Conservation (phyloP, 148 eudicot genomes). For the Talinum fruticosum region DNA sequence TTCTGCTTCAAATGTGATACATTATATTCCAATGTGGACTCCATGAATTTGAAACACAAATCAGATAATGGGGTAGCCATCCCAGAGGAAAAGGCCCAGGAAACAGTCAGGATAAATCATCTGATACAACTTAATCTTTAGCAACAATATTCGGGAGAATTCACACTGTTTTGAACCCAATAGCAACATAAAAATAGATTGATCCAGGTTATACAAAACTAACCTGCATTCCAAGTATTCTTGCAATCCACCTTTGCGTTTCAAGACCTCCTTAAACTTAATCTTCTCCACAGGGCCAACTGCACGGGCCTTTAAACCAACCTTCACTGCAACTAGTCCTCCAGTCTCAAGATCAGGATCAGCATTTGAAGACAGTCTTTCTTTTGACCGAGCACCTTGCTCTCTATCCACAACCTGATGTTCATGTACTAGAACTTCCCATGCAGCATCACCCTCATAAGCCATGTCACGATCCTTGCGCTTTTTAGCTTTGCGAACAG, state of each 20-base stretch:
- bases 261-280: conserved; percentile 82
- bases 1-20: not conserved
- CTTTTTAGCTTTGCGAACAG: conserved; percentile 61
- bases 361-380: conserved; percentile 31
- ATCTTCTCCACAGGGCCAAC: conserved; percentile 79
- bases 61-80: not conserved
- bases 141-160: not conserved
- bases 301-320: conserved; percentile 78
- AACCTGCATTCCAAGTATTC: conserved; percentile 93
- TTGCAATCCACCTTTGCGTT: conserved; percentile 84
- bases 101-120: conserved; percentile 1
- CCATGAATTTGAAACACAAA: not conserved
- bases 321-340: conserved; percentile 74
- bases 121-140: not conserved
- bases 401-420: conserved; percentile 44
- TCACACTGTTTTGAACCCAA: not conserved
- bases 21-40: not conserved
- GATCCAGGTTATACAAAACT: conserved; percentile 29
- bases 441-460: conserved; percentile 86
- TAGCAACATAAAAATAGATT: not conserved
- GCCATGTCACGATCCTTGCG: conserved; percentile 93
- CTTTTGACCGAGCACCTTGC: conserved; percentile 36
- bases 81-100: not conserved
- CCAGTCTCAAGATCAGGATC: conserved; percentile 50
- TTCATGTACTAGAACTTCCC: conserved; percentile 64